Evolutionary conservation across 78 protist species (phyloP), one percentile per base, ranked within the genome.

Genomic region (Chrysochromulina tobinii): DNA sequence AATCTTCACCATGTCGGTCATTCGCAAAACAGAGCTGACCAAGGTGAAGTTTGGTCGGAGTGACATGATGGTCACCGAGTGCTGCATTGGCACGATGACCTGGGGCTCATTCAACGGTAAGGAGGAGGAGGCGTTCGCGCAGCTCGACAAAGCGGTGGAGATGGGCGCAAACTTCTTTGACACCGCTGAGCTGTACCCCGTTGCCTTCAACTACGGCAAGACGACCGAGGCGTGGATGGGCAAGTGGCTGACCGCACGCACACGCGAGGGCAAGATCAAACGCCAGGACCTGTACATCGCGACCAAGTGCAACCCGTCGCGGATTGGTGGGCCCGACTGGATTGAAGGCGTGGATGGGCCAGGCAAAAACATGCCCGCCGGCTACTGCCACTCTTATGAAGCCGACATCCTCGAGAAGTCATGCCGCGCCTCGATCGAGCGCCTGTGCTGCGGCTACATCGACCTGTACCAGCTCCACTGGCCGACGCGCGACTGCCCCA

Each of bases 41-140:
- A 72, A 12, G 81, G 38, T 73, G 50, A 38, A 38, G 25, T 51
- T 38, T 27, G 58, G 25, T 58, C 2, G 48, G 21, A 2, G 11
- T 18, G 57, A 11, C 64, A 1, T 79, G 50, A 2, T 4, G 18
- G 87, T 79, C 64, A 21, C 18, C 51, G 21, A 54, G 64, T 27
- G 15, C 64, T 79, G 87, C 61, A 48, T 79, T n/a, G 87, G 87
- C 87, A 54, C 87, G 6, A 79, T 79, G 87, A 79, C 87, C 23
- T 54, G 0, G 48, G 87, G 87, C 51, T 50, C 59, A 12, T 1
- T 51, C 25, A 54, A 20, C 23, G 59, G 9, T 6, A 21, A 53
- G 25, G 64, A 79, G 87, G 87, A 5, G 18, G 48, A 15, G 50
- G n/a, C 64, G 3, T 6, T 21, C 57, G 87, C 25, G 7, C 0